Percentiles rank a stretch among this genome's conserved stretches.
Evolutionary conservation across 192 early-diverging fungal species (phyloP).

Genomic region (Entomortierella beljakovae): DNA sequence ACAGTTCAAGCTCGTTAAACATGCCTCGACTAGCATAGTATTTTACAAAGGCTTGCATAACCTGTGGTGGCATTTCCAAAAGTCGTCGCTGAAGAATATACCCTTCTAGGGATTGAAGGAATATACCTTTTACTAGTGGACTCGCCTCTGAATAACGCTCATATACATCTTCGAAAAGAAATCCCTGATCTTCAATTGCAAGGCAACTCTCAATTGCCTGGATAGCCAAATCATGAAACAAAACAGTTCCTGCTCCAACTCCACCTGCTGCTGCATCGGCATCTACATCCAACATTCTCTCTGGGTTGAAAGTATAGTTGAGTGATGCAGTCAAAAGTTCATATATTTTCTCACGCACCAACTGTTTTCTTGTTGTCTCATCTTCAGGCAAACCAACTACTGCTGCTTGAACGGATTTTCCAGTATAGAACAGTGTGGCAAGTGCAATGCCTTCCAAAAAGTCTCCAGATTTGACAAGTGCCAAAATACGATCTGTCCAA

Average conservation of each 20-base stretch:
- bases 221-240: constrained; percentile 62
- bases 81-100: constrained; percentile 67
- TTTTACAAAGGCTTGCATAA: constrained; percentile 69
- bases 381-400: constrained; percentile 70
- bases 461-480: constrained; percentile 65
- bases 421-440: constrained; percentile 68
- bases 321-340: constrained; percentile 63
- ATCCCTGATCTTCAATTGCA: constrained; percentile 62
- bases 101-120: constrained; percentile 62
- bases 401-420: constrained; percentile 63
- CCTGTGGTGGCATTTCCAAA: constrained; percentile 63
- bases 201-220: constrained; percentile 67
- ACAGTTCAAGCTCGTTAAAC: constrained; percentile 60
- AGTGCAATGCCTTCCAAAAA: constrained; percentile 68
- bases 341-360: constrained; percentile 67
- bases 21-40: constrained; percentile 58
- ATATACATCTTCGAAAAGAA: constrained; percentile 66
- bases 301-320: constrained; percentile 66
- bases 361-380: constrained; percentile 60
- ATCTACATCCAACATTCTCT: constrained; percentile 57
- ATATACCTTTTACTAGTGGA: constrained; percentile 55
- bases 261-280: constrained; percentile 52
- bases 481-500: constrained; percentile 69
- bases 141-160: constrained; percentile 63
- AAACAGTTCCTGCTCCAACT: constrained; percentile 50